Evolutionary conservation across 352 stramenopile genomes (phyloP).

Genomic region (Globisporangium takayamanum): DNA sequence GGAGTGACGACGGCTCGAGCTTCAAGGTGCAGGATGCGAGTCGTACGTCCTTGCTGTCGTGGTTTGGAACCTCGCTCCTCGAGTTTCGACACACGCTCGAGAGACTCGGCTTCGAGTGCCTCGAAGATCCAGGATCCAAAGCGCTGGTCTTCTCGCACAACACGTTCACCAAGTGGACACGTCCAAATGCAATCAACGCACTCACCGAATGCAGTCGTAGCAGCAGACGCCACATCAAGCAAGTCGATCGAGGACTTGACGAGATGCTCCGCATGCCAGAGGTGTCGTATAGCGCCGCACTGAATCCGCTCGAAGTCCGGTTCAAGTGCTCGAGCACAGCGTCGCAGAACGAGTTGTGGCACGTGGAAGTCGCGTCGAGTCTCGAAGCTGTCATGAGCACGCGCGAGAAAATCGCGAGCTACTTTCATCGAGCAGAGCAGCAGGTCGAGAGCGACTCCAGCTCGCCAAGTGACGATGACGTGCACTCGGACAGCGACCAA

Average conservation of each 20-base stretch:
- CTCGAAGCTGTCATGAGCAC: slow-evolving; percentile 17
- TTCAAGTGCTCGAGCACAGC: slow-evolving; percentile 24
- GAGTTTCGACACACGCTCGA: slow-evolving; percentile 5
- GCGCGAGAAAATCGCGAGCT: not conserved
- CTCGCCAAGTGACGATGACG: not conserved
- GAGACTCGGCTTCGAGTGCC: slow-evolving; percentile 2
- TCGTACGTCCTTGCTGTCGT: not conserved
- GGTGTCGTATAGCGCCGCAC: slow-evolving; percentile 26
- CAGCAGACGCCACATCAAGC: not conserved
- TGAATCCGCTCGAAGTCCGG: slow-evolving; percentile 51
- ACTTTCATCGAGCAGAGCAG: slow-evolving; percentile 4
- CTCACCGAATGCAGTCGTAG: not conserved
- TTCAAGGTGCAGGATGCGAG: slow-evolving; percentile 1
- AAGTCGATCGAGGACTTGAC: not conserved
- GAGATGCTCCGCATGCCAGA: slow-evolving; percentile 22
- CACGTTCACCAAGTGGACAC: slow-evolving; percentile 1
- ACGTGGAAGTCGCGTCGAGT: slow-evolving; percentile 34
- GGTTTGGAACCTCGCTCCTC: not conserved
- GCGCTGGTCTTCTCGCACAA: slow-evolving; percentile 5
- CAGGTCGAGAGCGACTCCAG: not conserved
- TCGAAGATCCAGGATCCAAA: not conserved
- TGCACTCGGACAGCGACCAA: not conserved
- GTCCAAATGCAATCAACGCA: not conserved
- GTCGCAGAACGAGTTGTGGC: slow-evolving; percentile 15
- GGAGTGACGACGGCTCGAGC: slow-evolving; percentile 2